Evolutionary conservation across 768 basidiomycete species (phyloP).

Genomic region (Leccinum subtestaceum): DNA sequence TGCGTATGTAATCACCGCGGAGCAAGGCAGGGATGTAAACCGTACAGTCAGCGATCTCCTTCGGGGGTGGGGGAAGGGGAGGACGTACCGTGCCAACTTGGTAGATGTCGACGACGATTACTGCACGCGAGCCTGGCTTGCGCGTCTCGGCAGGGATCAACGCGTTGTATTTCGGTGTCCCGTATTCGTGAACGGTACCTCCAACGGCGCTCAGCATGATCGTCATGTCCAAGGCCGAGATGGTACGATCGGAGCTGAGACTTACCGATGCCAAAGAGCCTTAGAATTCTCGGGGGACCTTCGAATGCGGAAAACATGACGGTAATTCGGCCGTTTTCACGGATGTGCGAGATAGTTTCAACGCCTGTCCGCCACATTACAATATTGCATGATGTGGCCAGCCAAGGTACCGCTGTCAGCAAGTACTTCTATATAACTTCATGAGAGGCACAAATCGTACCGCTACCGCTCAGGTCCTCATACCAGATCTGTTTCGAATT

Average conservation of each 20-base stretch:
- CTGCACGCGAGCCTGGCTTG: conserved; percentile 55
- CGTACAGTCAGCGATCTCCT: neutral
- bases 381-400: neutral
- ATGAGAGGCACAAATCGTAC: conserved; percentile 35
- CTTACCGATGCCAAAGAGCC: conserved; percentile 57
- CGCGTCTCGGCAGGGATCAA: conserved; percentile 48
- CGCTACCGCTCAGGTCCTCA: conserved; percentile 69
- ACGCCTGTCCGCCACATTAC: conserved; percentile 35
- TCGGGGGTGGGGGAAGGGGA: neutral
- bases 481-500: conserved; percentile 64
- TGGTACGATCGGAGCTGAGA: neutral
- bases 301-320: conserved; percentile 61
- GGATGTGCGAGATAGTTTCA: conserved; percentile 59
- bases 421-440: neutral
- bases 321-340: conserved; percentile 61
- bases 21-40: neutral
- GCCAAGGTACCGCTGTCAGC: neutral
- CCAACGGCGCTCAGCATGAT: neutral
- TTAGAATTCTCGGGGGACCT: conserved; percentile 55
- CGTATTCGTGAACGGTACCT: conserved; percentile 64
- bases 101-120: conserved; percentile 56
- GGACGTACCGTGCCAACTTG: conserved; percentile 49
- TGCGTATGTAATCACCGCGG: conserved; percentile 21
- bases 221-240: conserved; percentile 6
- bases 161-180: conserved; percentile 55